Conservation (phyloP, 192 early-diverging fungal genomes). For the Podila clonocystis region DNA sequence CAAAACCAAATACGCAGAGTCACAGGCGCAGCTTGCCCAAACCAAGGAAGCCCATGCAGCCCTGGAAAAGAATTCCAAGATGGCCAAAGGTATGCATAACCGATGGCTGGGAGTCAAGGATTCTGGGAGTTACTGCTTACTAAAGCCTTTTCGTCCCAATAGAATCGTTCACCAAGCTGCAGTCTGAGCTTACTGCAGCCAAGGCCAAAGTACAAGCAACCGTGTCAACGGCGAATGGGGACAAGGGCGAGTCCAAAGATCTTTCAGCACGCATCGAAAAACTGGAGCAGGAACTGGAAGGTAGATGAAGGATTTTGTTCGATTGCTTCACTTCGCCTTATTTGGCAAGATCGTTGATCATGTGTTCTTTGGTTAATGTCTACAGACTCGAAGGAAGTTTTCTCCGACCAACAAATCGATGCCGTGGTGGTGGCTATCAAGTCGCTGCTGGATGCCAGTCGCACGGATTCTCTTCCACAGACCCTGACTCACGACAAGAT, state of each 20-base stretch:
- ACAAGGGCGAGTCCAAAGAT: slow-evolving; percentile 1
- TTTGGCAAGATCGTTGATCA: background rate
- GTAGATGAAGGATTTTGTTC: background rate
- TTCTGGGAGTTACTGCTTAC: background rate
- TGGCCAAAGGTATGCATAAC: background rate
- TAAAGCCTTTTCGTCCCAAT: background rate
- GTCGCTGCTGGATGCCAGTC: slow-evolving; percentile 8
- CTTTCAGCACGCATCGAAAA: slow-evolving; percentile 10
- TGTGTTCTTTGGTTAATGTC: background rate
- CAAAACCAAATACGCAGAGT: slow-evolving; percentile 2
- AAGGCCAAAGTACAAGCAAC: background rate
- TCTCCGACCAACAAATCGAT: slow-evolving; percentile 10
- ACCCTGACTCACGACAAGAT: slow-evolving; percentile 6
- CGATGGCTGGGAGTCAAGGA: background rate
- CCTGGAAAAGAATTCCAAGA: slow-evolving; percentile 11
- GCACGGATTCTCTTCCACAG: slow-evolving; percentile 3
- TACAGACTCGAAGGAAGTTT: slow-evolving; percentile 26
- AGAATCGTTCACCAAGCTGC: slow-evolving; percentile 6
- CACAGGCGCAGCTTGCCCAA: slow-evolving; percentile 7
- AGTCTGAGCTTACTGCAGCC: slow-evolving; percentile 3
- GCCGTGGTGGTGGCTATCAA: slow-evolving; percentile 14
- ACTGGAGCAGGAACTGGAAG: slow-evolving; percentile 23
- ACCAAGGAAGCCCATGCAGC: slow-evolving; percentile 6
- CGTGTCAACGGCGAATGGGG: background rate
- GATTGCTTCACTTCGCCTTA: too few species aligned